A percentile compares a stretch with the other conserved stretches of the same genome.
phyloP scores from a whole-genome alignment of 1,284 basidiomycete species.

The Meripilus lineatus region DNA sequence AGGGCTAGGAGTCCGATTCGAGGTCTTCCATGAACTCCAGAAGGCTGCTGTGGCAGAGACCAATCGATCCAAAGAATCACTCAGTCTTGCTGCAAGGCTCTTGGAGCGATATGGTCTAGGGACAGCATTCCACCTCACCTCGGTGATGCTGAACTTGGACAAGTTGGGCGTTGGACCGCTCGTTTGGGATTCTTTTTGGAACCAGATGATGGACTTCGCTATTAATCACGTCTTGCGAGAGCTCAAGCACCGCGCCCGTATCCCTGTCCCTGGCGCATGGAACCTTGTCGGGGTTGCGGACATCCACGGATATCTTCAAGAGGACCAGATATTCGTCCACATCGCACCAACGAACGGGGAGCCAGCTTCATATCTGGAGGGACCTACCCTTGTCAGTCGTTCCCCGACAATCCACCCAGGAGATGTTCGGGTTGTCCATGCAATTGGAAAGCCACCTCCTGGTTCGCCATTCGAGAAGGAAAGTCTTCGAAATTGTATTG shows the following conservation, averaged over 20 bases:
- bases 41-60: conserved; percentile 45
- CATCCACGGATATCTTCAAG: conserved; percentile 43
- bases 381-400: conserved; percentile 52
- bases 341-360: conserved; percentile 36
- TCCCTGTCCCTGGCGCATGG: conserved; percentile 56
- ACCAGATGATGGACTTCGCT: conserved; percentile 45
- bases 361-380: conserved; percentile 44
- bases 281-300: conserved; percentile 70
- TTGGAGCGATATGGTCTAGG: conserved; percentile 42
- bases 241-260: conserved; percentile 63
- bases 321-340: conserved; percentile 56
- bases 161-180: conserved; percentile 29
- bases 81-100: conserved; percentile 42
- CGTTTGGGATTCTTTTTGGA: conserved; percentile 43
- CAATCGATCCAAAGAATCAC: conserved; percentile 34
- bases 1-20: conserved; percentile 44
- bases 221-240: conserved; percentile 60
- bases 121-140: conserved; percentile 33
- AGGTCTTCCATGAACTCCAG: conserved; percentile 53
- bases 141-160: conserved; percentile 33
- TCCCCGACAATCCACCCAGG: conserved; percentile 67
- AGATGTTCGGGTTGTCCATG: conserved; percentile 55
- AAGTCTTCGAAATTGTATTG: conserved; percentile 49
- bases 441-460: conserved; percentile 53
- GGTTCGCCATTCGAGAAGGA: conserved; percentile 49